phyloP scores from a whole-genome alignment of 139 green algal species.

The Coccomyxa sp. region DNA sequence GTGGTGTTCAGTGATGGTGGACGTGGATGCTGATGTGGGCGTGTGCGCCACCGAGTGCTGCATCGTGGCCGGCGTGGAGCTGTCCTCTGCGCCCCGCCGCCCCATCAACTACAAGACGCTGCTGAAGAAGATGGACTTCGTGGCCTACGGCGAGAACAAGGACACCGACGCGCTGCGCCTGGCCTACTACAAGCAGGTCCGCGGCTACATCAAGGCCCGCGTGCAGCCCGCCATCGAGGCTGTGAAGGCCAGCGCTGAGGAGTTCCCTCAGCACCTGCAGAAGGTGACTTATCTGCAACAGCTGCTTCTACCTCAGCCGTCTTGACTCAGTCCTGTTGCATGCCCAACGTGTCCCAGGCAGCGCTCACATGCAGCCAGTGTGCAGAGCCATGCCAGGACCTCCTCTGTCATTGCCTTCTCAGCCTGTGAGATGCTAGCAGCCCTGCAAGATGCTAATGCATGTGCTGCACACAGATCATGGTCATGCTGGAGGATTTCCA shows the following conservation, averaged over 20 bases:
- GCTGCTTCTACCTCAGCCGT: too few species aligned
- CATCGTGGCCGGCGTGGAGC: slow-evolving; percentile 1
- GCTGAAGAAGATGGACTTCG: background rate
- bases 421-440: background rate
- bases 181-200: background rate
- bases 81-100: background rate
- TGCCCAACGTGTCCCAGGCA: background rate
- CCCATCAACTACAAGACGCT: background rate
- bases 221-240: background rate
- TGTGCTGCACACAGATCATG: background rate
- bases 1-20: slow-evolving; percentile 1
- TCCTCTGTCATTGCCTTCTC: background rate
- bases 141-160: background rate
- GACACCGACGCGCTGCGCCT: background rate
- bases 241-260: background rate
- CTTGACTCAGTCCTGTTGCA: background rate
- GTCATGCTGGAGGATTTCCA: background rate
- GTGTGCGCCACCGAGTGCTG: background rate
- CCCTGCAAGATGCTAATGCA: background rate
- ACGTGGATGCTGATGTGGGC: background rate
- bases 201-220: background rate
- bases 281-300: background rate
- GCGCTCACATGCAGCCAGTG: background rate
- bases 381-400: background rate
- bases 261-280: slow-evolving; percentile 3